These are phyloP conservation scores for Crithidia fasciculata DNA, from an alignment of 208 protist genomes.

Conservation along the genomic window DNA sequence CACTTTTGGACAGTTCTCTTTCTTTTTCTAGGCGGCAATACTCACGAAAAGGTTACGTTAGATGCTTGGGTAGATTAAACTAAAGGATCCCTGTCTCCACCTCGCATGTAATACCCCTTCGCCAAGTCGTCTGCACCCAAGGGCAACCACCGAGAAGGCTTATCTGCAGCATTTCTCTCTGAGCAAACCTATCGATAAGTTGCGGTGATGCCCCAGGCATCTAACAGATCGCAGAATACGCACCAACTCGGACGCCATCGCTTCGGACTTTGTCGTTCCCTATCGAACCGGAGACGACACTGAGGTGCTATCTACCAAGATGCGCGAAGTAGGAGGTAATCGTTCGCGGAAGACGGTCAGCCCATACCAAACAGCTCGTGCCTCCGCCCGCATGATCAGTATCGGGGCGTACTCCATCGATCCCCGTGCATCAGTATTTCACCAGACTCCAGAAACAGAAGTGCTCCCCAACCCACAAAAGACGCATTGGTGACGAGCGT, in stretches of 20 bases:
- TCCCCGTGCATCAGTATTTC: background rate
- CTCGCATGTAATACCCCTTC: too few relatives aligned
- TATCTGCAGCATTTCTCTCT: slow-evolving; percentile 1
- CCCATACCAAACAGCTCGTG: slow-evolving; percentile 10
- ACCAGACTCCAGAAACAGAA: slow-evolving; percentile 12
- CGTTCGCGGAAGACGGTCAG: slow-evolving; percentile 1
- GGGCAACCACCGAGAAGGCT: background rate
- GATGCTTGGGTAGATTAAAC: too few relatives aligned
- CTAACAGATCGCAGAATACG: background rate
- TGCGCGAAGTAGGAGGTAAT: background rate
- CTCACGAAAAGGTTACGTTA: too few relatives aligned
- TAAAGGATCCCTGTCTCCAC: too few relatives aligned
- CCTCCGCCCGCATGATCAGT: slow-evolving; percentile 24
- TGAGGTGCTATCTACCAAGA: slow-evolving; percentile 5
- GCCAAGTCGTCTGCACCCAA: too few relatives aligned
- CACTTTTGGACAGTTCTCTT: too few relatives aligned
- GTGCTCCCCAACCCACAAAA: slow-evolving; percentile 13
- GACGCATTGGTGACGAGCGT: slow-evolving; percentile 23
- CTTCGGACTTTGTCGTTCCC: background rate
- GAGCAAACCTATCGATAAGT: slow-evolving; percentile 6
- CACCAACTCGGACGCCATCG: background rate
- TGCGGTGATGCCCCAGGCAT: background rate
- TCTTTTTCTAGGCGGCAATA: too few relatives aligned
- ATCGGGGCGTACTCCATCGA: slow-evolving; percentile 1
- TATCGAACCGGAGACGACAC: background rate